Percentiles rank a stretch among this genome's conserved stretches.
Conservation (phyloP, 257 asterid genomes). For the Solanum sitiens region DNA sequence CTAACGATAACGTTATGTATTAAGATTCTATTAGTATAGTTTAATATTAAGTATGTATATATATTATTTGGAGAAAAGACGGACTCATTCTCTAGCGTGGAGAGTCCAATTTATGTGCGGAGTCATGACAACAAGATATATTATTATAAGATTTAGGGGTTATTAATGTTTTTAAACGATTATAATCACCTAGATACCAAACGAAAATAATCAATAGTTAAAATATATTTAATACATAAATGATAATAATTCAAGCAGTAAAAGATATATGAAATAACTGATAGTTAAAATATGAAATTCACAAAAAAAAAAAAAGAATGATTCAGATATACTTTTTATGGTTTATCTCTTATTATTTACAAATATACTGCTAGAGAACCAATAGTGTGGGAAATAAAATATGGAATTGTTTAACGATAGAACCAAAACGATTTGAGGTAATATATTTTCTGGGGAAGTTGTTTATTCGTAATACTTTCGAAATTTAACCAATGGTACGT, state of each 20-base stretch:
- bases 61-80: not conserved
- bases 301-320: too few species aligned
- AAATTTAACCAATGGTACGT: not conserved
- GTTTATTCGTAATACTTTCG: not conserved
- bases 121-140: not conserved
- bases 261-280: fast-evolving
- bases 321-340: not conserved
- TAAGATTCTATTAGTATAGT: not conserved
- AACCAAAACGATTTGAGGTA: not conserved
- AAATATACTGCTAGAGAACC: not conserved
- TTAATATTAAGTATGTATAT: not conserved
- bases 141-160: not conserved
- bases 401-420: not conserved
- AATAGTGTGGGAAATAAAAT: not conserved
- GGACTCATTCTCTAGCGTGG: not conserved
- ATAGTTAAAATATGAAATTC: not conserved
- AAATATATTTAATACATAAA: not conserved
- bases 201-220: not conserved
- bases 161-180: not conserved
- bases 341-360: not conserved
- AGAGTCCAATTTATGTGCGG: not conserved
- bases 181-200: not conserved
- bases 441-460: not conserved
- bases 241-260: not conserved
- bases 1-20: not conserved